Evolutionary conservation across 2,329 filamentous ascomycete genomes (phyloP), one percentile per base, ranked within the genome.

Genomic region (Dactylonectria macrodidyma): DNA sequence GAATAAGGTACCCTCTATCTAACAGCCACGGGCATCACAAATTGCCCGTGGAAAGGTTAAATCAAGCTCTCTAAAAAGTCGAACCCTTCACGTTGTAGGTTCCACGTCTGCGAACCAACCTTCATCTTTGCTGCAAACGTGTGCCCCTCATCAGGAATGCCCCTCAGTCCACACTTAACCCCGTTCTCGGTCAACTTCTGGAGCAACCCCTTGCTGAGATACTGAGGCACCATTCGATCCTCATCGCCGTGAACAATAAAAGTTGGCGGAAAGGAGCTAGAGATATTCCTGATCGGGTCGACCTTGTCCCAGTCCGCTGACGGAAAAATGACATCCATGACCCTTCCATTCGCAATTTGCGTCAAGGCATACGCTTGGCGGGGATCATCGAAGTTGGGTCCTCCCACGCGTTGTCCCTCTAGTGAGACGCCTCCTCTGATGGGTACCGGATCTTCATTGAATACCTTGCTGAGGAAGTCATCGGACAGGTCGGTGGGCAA

Each of bases 111-210:
- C 1, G 77, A 78, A 1, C 81, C 82, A 61, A 82, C 80, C 65
- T 78, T 66, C 82, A 84, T 84, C 65, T 75, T 80, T 3, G 77
- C 79, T 0, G 80, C 81, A 75, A 84, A 84, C 2, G 81, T 84
- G 68, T 84, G 83, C n/a, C 78, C 81, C 65, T 84, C 83, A 5
- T 74, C 81, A 0, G 79, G 79, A 8, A 84, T 78, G 64, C 81
- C 80, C 10, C 74, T 72, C 73, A 83, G 73, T 5, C 75, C 80
- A 69, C 80, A 80, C 34, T 73, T 61, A 0, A 84, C 79, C 5
- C 77, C 79, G 6, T 72, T 56, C 44, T 74, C 66, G 38, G 69
- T 52, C 19, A 84, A 61, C 5, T 51, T 71, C 3, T 44, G 62
- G 50, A 73, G 73, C 47, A 84, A 57, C 33, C 66, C 69, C 44